These are phyloP conservation scores for Cardamine occulta DNA, from an alignment of 345 rosid species.

Conservation along the genomic window DNA sequence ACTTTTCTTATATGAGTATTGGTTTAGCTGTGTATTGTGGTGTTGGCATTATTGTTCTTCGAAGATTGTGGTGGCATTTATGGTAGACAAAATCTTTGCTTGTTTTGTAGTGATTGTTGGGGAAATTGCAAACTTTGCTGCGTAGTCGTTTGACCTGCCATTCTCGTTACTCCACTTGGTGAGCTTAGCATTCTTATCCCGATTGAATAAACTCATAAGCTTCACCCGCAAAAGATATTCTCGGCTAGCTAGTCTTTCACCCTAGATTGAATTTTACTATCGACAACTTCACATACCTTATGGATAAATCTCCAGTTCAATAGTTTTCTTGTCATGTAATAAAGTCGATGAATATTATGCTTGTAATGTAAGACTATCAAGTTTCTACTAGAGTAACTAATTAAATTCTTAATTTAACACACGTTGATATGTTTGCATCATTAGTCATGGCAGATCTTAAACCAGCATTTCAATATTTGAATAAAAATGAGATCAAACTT, in stretches of 20 bases:
- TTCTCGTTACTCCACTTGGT: slow-evolving; percentile 88
- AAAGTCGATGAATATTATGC: too few species aligned
- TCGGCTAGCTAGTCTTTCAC: background rate
- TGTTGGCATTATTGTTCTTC: background rate
- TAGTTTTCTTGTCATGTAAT: too few species aligned
- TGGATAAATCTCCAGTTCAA: too few species aligned
- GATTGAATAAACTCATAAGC: slow-evolving; percentile 38
- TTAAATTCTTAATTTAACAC: background rate
- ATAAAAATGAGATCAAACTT: background rate
- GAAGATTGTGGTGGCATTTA: background rate
- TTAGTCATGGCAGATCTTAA: background rate
- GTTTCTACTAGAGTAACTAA: background rate
- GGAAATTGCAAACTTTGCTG: slow-evolving; percentile 88
- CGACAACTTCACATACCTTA: background rate
- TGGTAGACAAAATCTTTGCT: slow-evolving; percentile 4
- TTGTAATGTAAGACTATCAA: background rate
- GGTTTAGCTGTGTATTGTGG: background rate
- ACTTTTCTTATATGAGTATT: background rate
- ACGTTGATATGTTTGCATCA: slow-evolving; percentile 1
- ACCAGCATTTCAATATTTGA: background rate
- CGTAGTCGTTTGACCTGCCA: slow-evolving; percentile 90
- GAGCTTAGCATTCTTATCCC: slow-evolving; percentile 87
- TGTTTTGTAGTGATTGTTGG: slow-evolving; percentile 79
- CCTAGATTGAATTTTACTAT: background rate
- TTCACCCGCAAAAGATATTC: background rate